A percentile compares a stretch with the other conserved stretches of the same genome.
Evolutionary conservation across 345 rosid species (phyloP).

Genomic region (Melaleuca quinquenervia): DNA sequence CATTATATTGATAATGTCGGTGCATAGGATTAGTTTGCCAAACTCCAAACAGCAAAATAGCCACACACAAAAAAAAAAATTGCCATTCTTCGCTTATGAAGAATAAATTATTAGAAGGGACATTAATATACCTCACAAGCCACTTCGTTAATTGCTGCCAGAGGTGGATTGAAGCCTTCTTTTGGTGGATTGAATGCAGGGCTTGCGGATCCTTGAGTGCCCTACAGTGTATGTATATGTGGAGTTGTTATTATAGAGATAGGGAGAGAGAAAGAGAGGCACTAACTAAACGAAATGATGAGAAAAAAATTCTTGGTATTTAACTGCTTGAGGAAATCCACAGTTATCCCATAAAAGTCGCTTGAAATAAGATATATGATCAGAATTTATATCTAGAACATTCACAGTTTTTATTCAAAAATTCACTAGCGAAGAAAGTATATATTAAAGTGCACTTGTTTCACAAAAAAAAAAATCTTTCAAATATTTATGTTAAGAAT

Average conservation of each 20-base stretch:
- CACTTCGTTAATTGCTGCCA: slow-evolving; percentile 1
- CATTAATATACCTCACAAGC: slow-evolving; percentile 1
- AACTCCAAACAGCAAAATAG: neutral
- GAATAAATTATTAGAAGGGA: neutral
- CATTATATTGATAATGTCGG: neutral
- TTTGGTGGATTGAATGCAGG: neutral
- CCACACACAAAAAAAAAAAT: neutral
- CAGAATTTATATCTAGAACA: neutral
- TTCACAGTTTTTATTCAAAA: neutral
- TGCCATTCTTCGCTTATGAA: neutral
- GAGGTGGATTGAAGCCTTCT: neutral
- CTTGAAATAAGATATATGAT: neutral
- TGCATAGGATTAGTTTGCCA: neutral
- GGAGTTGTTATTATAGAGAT: neutral
- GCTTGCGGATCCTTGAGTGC: neutral
- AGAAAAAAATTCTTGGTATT: neutral
- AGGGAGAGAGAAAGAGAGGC: neutral
- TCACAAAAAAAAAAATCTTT: neutral
- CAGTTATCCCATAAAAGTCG: neutral
- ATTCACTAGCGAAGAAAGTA: neutral
- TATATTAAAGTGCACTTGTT: neutral
- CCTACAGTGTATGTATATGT: neutral
- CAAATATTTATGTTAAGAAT: neutral
- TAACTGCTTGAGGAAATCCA: neutral
- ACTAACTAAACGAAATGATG: neutral